Conservation (phyloP, 2,329 filamentous ascomycete species). For the Colletotrichum tamarilloi region DNA sequence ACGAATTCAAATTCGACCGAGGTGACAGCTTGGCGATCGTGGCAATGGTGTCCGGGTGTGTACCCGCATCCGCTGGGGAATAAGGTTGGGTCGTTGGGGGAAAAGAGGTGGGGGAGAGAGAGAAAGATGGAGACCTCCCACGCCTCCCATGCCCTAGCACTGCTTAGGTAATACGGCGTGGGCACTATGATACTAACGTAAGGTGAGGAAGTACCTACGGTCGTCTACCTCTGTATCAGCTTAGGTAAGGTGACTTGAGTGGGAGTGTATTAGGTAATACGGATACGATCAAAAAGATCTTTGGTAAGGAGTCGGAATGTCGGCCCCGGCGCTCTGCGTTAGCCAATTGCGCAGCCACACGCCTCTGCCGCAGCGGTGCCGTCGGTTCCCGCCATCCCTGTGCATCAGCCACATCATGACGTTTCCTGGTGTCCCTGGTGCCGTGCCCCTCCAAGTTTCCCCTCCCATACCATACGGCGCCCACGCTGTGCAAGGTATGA, state of each 20-base stretch:
- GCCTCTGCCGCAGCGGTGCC: not conserved
- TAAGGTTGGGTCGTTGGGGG: not conserved
- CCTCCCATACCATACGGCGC: not conserved
- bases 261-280: not conserved
- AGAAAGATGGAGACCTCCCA: not conserved
- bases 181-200: too few species aligned
- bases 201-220: too few species aligned
- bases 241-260: not conserved
- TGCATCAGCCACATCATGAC: conserved; percentile 30
- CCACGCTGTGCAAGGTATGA: not conserved
- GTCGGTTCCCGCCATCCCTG: not conserved
- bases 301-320: not conserved
- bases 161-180: too few species aligned
- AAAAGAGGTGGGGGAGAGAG: not conserved
- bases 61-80: not conserved
- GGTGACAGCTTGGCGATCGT: not conserved
- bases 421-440: not conserved
- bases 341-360: conserved; percentile 17
- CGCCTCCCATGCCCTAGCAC: not conserved
- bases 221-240: too few species aligned
- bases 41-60: not conserved
- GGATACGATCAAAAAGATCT: not conserved
- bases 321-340: not conserved
- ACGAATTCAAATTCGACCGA: not conserved
- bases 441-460: conserved; percentile 22